Percentiles rank a stretch among this genome's conserved stretches.
Evolutionary conservation across 2,329 filamentous ascomycete species (phyloP).

Genomic region (Emergomyces orientalis): DNA sequence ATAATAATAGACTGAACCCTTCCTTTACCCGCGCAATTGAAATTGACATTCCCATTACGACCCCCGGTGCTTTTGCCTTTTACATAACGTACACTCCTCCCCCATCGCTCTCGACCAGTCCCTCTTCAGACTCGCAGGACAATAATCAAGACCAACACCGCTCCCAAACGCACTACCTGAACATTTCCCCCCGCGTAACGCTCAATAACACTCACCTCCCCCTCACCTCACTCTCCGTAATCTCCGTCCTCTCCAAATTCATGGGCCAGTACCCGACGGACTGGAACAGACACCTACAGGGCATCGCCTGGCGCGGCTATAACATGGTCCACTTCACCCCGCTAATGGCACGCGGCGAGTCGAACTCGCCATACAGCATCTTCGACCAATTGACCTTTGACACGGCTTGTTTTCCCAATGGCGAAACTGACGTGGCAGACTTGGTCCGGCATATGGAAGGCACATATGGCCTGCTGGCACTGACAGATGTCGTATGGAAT

Average conservation of each 20-base stretch:
- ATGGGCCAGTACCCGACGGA: constrained; percentile 87
- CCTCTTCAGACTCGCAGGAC: constrained; percentile 36
- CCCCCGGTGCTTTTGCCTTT: constrained; percentile 83
- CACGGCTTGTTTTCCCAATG: constrained; percentile 66
- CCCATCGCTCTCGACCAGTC: constrained; percentile 57
- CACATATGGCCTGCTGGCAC: constrained; percentile 70
- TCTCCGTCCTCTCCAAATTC: constrained; percentile 94
- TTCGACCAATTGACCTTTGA: constrained; percentile 90
- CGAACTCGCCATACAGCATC: constrained; percentile 95
- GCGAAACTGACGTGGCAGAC: constrained; percentile 68
- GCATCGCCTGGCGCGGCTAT: constrained; percentile 85
- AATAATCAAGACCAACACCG: constrained; percentile 37
- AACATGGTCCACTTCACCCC: constrained; percentile 99
- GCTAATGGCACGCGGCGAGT: constrained; percentile 74
- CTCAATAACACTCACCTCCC: constrained; percentile 68
- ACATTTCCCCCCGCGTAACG: constrained; percentile 73
- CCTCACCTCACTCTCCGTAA: constrained; percentile 77
- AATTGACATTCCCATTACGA: constrained; percentile 76
- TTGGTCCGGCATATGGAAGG: constrained; percentile 75
- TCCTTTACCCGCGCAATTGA: constrained; percentile 89
- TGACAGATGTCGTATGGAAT: constrained; percentile 97
- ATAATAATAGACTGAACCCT: constrained; percentile 58
- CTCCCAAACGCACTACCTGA: constrained; percentile 80
- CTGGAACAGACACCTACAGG: constrained; percentile 80
- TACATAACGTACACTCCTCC: constrained; percentile 88